Evolutionary conservation across 768 basidiomycete species (phyloP).

Genomic region (Chalciporus chontae): DNA sequence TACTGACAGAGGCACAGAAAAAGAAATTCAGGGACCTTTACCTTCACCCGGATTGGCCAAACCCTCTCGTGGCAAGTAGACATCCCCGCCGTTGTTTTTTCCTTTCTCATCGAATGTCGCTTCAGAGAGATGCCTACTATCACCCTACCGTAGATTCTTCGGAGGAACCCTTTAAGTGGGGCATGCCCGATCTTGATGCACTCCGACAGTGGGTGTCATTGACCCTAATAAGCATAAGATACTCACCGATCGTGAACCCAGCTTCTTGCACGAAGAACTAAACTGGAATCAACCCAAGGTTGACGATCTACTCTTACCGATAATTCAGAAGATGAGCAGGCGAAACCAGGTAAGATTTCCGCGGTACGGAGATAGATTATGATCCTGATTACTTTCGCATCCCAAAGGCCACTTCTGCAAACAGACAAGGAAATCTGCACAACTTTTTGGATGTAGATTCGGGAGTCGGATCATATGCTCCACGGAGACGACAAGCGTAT

Average conservation of each 20-base stretch:
- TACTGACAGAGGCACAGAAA: conserved; percentile 53
- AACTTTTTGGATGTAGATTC: conserved; percentile 70
- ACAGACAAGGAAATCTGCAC: conserved; percentile 74
- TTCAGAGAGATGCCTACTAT: conserved; percentile 87
- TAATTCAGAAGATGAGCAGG: conserved; percentile 85
- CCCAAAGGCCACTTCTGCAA: conserved; percentile 54
- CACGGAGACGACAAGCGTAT: conserved; percentile 78
- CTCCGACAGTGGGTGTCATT: conserved; percentile 63
- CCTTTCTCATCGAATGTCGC: neutral
- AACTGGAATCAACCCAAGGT: conserved; percentile 81
- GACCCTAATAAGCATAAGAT: neutral
- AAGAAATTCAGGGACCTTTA: conserved; percentile 85
- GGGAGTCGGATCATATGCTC: conserved; percentile 68
- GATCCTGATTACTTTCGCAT: conserved; percentile 2
- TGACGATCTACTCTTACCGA: conserved; percentile 86
- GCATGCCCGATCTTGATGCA: conserved; percentile 91
- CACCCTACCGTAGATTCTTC: conserved; percentile 88
- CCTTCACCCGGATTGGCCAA: conserved; percentile 84
- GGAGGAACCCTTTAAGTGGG: conserved; percentile 95
- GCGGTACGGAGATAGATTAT: neutral
- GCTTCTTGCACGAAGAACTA: conserved; percentile 74
- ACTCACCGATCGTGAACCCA: conserved; percentile 27
- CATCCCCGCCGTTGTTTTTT: conserved; percentile 6
- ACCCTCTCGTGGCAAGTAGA: conserved; percentile 74
- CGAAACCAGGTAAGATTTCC: conserved; percentile 59